Percentiles rank a stretch among this genome's conserved stretches.
phyloP scores from a whole-genome alignment of 2,329 filamentous ascomycete species.

The Fusarium pseudoanthophilum region DNA sequence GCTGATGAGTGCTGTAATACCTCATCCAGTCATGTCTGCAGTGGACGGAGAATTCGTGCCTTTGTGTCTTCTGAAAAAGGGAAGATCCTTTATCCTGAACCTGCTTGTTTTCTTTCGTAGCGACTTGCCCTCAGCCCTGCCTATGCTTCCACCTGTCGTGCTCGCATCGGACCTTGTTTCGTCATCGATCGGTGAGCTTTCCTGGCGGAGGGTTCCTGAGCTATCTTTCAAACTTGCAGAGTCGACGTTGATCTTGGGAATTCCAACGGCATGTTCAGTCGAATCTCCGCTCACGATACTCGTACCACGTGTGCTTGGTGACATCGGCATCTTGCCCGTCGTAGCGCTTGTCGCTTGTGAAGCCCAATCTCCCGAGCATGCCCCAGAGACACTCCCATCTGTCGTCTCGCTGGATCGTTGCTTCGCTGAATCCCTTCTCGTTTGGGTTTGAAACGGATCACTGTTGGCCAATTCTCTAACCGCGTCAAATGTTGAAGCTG shows the following conservation, averaged over 20 bases:
- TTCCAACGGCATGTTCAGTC: slow-evolving; percentile 59
- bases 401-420: slow-evolving; percentile 71
- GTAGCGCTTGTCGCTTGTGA: slow-evolving; percentile 72
- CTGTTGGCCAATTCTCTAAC: slow-evolving; percentile 60
- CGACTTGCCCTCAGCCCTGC: slow-evolving; percentile 60
- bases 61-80: slow-evolving; percentile 66
- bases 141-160: slow-evolving; percentile 54
- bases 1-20: slow-evolving; percentile 26
- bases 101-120: slow-evolving; percentile 72
- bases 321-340: slow-evolving; percentile 71
- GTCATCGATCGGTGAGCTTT: slow-evolving; percentile 44
- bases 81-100: slow-evolving; percentile 71
- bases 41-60: slow-evolving; percentile 49
- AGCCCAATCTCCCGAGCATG: slow-evolving; percentile 68
- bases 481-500: slow-evolving; percentile 57
- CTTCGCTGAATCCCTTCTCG: slow-evolving; percentile 53
- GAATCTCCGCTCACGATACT: slow-evolving; percentile 72
- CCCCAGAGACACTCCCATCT: slow-evolving; percentile 66
- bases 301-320: slow-evolving; percentile 72
- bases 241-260: slow-evolving; percentile 54
- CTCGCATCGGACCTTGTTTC: slow-evolving; percentile 47
- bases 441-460: slow-evolving; percentile 59
- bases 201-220: slow-evolving; percentile 41
- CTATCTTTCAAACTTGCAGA: slow-evolving; percentile 50
- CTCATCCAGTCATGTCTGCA: slow-evolving; percentile 49